Base-by-base conservation (phyloP, 148 eudicot genomes). In the Nyssa sinensis region DNA sequence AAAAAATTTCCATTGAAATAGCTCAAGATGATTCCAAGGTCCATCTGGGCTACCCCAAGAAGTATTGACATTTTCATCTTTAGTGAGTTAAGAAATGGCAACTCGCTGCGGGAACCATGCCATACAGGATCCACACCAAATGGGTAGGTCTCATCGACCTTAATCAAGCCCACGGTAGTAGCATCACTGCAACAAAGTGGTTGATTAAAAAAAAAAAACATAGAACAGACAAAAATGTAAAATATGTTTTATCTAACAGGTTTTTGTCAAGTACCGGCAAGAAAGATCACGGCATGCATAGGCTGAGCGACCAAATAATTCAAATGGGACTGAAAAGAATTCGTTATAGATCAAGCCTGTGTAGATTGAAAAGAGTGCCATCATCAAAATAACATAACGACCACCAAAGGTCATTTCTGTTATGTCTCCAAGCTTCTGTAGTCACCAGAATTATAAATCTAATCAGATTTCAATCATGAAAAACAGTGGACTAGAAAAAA, bases 31-130 rank as follows among this genome's bases (percentile, higher is more conserved):
- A 86, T 83, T 69, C 89, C 89, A 59, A 86, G 83, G 79, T 86
- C 83, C 89, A 86, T 86, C 72, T 86, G 89, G 66, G 89, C 78
- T 64, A 86, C 89, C 29, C 89, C 89, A 66, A 86, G 55, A 66
- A 86, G 84, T 58, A 86, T 86, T 31, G 89, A 86, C 89, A 86
- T 78, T 79, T 86, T 86, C 89, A 86, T 86, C 80, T 86, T 86
- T 49, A 86, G 73, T 10, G 89, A 86, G 58, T 83, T 86, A 23
- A 86, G 86, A 55, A 74, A 86, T 51, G 89, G 86, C 77, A 86
- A 73, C 79, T 86, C 89, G 31, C 86, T 86, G 58, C 89, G 89
- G 59, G 78, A 24, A 62, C 89, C 89, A 77, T 83, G 85, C 89
- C 89, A 86, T 61, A 74, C 84, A 71, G 89, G 89, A 79, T 86